Base-by-base conservation (phyloP, 2,329 filamentous ascomycete genomes). In the Passalora sequoiae region DNA sequence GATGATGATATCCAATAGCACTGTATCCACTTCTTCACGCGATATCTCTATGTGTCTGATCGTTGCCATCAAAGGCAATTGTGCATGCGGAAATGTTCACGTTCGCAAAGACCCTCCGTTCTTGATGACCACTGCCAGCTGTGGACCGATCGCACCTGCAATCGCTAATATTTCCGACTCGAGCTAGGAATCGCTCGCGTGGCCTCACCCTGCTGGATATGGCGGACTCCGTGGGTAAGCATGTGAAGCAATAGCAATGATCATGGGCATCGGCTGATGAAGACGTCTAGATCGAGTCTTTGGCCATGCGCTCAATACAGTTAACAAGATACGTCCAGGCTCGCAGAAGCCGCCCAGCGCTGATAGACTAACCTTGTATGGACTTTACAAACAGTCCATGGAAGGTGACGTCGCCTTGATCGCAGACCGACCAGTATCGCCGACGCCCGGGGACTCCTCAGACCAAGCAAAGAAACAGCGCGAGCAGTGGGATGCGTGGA, bases 341-440 rank as follows among this genome's bases (percentile, higher is more conserved):
- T 88, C 88, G 40, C 81, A 87, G 51, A 84, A 92, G 50, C 92
- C 92, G 33, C 92, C 92, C 36, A 80, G 89, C 2, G 73, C 77
- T 49, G 89, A 94, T 61, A 84, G 92, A 45, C 75, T 98, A 57
- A 85, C 86, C 46, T 84, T 98, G 50, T 98, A 98, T 83, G 92
- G 92, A 53, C 77, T 98, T 55, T 98, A 98, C 73, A 98, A 98
- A 66, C 92, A 98, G 69, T 89, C 89, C 50, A 97, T 97, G 92
- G 89, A 98, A 72, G 92, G 92, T 37, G 88, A 98, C 67, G 89
- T 97, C 24, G 86, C 92, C 56, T 86, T 87, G 37, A 88, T 97
- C 38, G 94, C 96, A 84, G 83, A 91, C 59, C 79, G 89, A 33
- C 91, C 92, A n/a, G 46, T 50, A 16, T 46, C 38, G 15, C 46